These are phyloP conservation scores for Fusarium torreyae DNA, from an alignment of 2,329 filamentous ascomycete genomes.

Conservation along the genomic window DNA sequence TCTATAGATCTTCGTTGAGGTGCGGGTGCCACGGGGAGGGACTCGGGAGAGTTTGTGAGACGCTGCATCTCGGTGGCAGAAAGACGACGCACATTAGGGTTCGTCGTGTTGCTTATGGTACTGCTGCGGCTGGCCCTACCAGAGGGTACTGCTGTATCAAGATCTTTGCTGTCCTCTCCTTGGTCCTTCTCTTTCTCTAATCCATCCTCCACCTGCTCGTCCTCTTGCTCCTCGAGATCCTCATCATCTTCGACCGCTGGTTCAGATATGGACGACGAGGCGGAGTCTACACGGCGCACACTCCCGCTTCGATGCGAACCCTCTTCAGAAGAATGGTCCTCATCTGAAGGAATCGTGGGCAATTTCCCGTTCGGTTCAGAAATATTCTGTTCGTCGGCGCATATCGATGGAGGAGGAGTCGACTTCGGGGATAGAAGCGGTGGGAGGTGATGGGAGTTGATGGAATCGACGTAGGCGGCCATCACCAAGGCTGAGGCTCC, in stretches of 20 bases:
- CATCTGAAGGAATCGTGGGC: constrained; percentile 50
- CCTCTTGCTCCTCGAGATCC: constrained; percentile 9
- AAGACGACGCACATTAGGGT: constrained; percentile 65
- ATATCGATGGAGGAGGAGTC: constrained; percentile 31
- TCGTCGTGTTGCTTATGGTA: constrained; percentile 52
- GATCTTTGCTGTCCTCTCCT: constrained; percentile 7
- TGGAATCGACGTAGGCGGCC: constrained; percentile 47
- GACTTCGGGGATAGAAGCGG: constrained; percentile 33
- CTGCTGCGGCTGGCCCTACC: constrained; percentile 51
- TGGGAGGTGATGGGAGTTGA: constrained; percentile 40
- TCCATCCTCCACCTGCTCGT: constrained; percentile 7
- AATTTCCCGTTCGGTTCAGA: constrained; percentile 15
- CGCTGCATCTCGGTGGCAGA: constrained; percentile 73
- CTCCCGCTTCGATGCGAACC: constrained; percentile 46
- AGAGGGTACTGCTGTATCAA: constrained; percentile 32
- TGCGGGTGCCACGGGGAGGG: constrained; percentile 67
- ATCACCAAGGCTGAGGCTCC: constrained; percentile 46
- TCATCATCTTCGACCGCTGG: constrained; percentile 46
- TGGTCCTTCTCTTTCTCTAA: constrained; percentile 22
- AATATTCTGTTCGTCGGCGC: constrained; percentile 21
- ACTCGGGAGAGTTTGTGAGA: constrained; percentile 70
- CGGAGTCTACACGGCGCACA: constrained; percentile 43
- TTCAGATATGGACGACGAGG: constrained; percentile 53
- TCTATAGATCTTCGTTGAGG: constrained; percentile 57
- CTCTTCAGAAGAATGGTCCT: constrained; percentile 52